Conservation (phyloP, 1,139 yeast species). For the Debaryomyces coudertii region DNA sequence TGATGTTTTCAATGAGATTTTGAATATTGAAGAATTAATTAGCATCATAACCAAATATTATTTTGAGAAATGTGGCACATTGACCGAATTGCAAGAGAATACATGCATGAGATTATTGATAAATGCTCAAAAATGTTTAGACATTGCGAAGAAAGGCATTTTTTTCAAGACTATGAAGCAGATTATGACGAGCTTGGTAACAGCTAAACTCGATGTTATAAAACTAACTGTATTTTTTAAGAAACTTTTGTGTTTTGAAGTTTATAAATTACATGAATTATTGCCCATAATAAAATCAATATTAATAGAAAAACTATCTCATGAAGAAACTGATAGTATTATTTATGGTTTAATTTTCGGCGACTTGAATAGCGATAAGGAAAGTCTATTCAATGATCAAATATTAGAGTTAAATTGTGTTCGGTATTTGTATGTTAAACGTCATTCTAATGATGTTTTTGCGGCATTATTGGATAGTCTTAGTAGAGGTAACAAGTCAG, state of each 20-base stretch:
- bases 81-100: conserved; percentile 2
- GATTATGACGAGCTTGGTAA: conserved; percentile 13
- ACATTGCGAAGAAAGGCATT: conserved; percentile 13
- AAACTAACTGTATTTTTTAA: conserved; percentile 18
- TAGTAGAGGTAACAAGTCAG: conserved; percentile 7
- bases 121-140: conserved; percentile 21
- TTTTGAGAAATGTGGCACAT: background rate
- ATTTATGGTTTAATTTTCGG: conserved; percentile 24
- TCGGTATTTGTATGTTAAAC: conserved; percentile 16
- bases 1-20: conserved; percentile 1
- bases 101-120: conserved; percentile 21
- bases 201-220: conserved; percentile 8
- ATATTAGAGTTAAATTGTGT: conserved; percentile 19
- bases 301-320: background rate
- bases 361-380: conserved; percentile 12
- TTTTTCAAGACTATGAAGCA: conserved; percentile 13
- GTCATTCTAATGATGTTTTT: conserved; percentile 9
- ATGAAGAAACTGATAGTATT: conserved; percentile 11
- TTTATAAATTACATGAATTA: conserved; percentile 21
- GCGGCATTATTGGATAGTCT: conserved; percentile 18
- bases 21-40: background rate
- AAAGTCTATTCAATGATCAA: conserved; percentile 18
- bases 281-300: conserved; percentile 12
- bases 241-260: conserved; percentile 25
- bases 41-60: conserved; percentile 1